Conservation (phyloP, 129 eudicot genomes). For the Helianthus tuberosus region DNA sequence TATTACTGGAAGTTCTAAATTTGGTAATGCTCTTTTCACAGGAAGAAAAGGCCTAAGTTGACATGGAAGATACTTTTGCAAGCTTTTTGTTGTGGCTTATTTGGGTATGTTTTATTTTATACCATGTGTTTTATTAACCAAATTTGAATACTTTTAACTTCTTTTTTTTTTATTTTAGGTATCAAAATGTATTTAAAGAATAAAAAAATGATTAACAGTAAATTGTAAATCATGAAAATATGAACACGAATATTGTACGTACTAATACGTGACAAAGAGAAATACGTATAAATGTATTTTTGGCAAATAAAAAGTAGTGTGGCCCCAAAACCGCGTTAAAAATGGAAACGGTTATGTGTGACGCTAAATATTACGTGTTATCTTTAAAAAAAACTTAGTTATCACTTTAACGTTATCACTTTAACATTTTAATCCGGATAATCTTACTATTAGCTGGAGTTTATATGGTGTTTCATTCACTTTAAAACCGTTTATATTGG, state of each 20-base stretch:
- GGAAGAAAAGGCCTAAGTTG: slow-evolving; percentile 54
- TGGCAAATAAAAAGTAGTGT: too few relatives aligned
- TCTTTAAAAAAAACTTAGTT: too few relatives aligned
- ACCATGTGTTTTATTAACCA: not conserved
- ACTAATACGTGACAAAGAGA: too few relatives aligned
- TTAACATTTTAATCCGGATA: too few relatives aligned
- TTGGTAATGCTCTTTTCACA: slow-evolving; percentile 20
- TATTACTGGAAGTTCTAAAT: not conserved
- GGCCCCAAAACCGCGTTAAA: too few relatives aligned
- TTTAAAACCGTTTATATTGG: not conserved
- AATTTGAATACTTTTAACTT: not conserved
- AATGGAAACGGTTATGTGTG: too few relatives aligned
- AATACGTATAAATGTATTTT: too few relatives aligned
- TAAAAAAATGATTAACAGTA: too few relatives aligned
- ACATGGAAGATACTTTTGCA: slow-evolving; percentile 46
- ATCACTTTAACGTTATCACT: too few relatives aligned
- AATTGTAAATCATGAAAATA: too few relatives aligned
- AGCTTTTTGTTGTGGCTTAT: slow-evolving; percentile 54
- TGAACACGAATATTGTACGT: too few relatives aligned
- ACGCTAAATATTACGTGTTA: too few relatives aligned
- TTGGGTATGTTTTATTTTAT: slow-evolving; percentile 45
- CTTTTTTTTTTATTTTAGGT: not conserved
- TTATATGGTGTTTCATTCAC: not conserved
- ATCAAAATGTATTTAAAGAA: not conserved
- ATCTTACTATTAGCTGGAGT: not conserved